Base-by-base conservation (phyloP, 495 filamentous ascomycete genomes). In the Clavariopsis aquatica region DNA sequence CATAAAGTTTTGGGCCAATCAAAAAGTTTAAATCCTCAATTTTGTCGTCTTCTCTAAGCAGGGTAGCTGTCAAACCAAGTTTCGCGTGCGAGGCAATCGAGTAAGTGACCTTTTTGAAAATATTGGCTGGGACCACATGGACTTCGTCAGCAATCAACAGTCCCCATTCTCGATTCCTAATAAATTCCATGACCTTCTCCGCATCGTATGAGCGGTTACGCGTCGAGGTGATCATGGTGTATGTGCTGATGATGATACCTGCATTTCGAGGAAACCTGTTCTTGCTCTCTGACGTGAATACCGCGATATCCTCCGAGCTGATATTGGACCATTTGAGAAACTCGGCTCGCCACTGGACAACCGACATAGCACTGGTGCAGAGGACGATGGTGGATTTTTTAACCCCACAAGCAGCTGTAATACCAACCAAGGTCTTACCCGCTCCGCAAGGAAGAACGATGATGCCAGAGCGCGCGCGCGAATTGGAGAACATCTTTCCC, bases 401-500 rank as follows among this genome's bases (percentile, higher is more conserved):
- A 76, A 98, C 93, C 0, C 95, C 98, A 74, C 93, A 98, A 22
- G 91, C 94, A 19, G 94, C 94, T 2, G 94, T 97, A 64, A 98
- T 96, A 29, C 94, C 94, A 12, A 99, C 94, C 57, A 99, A 76
- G 0, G 94, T 99, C 78, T 99, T 99, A 31, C 94, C 94, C 13
- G 94, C 95, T 43, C 94, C 94, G 76, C 95, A 99, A 53, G 94
- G 94, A 66, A 99, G 75, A 47, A 99, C 94, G 62, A 99, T 98
- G 68, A 99, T 96, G 67, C 95, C 94, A 77, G 91, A 95, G 77
- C 96, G 94, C 22, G 94, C 92, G 73, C 94, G 85, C 58, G 92
- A 93, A 72, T 99, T 99, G 70, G 94, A 92, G 71, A 99, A 99
- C 95, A 99, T 98, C 75, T 99, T 98, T 77, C 89, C 92, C 28